These are phyloP conservation scores for Microbotryomycetes sp. DNA, from an alignment of 1,284 basidiomycete species.

Conservation along the genomic window DNA sequence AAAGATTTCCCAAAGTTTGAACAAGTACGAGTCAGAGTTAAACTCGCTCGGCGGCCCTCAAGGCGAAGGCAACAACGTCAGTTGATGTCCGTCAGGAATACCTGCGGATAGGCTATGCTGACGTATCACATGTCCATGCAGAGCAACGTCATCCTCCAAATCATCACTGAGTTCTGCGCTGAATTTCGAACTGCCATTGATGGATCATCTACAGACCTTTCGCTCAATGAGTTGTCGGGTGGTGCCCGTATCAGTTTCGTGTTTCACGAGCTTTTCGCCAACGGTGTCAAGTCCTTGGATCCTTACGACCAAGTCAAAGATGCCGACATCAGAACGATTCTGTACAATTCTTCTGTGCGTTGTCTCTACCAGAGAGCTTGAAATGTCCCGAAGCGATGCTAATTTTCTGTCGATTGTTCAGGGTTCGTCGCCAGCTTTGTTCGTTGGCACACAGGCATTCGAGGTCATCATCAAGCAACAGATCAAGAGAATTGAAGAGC, in stretches of 20 bases:
- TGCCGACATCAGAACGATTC: slow-evolving; percentile 86
- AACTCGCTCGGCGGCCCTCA: slow-evolving; percentile 75
- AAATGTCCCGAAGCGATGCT: not conserved
- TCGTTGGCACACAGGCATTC: slow-evolving; percentile 93
- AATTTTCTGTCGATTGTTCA: slow-evolving; percentile 38
- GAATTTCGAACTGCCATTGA: slow-evolving; percentile 96
- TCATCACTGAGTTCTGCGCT: slow-evolving; percentile 94
- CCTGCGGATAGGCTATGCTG: too few relatives aligned
- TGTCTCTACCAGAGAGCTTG: not conserved
- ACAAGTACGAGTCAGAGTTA: slow-evolving; percentile 81
- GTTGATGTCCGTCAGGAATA: too few relatives aligned
- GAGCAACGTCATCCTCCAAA: slow-evolving; percentile 78
- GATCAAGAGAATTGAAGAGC: slow-evolving; percentile 92
- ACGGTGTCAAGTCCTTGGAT: slow-evolving; percentile 89
- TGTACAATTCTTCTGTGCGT: slow-evolving; percentile 92
- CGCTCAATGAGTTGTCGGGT: slow-evolving; percentile 88
- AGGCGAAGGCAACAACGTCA: slow-evolving; percentile 71
- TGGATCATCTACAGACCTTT: slow-evolving; percentile 91
- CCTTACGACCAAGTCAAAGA: slow-evolving; percentile 98
- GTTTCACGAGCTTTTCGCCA: slow-evolving; percentile 96
- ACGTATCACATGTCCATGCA: slow-evolving; percentile 23
- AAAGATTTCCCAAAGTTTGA: slow-evolving; percentile 76
- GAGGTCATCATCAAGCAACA: slow-evolving; percentile 98
- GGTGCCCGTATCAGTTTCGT: slow-evolving; percentile 97
- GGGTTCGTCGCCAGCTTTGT: slow-evolving; percentile 92